Base-by-base conservation (phyloP, 169 alveolate genomes). In the Plasmodium vinckei region DNA sequence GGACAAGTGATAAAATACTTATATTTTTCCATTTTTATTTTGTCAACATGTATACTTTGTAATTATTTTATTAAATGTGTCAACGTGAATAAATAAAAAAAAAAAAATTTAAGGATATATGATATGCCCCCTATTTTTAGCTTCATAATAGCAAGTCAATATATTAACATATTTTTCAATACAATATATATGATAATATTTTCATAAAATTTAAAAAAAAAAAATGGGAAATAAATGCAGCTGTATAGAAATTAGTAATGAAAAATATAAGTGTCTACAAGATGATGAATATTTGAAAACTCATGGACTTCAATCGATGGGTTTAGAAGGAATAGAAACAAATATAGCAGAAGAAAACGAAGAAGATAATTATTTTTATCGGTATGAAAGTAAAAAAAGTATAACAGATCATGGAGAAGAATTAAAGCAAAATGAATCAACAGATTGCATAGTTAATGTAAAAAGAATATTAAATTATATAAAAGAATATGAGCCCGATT, bases 281-380 rank as follows among this genome's bases (percentile, higher is more conserved):
- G 60, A 27, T 27, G 82, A 51, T 13, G 44, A 33, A 9, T 27
- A 79, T 15, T 27, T 53, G 17, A 65, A 46, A 44, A 19, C 64
- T 17, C 4, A 61, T 46, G 73, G 64, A 9, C 44, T 75, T 21
- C 33, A 46, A 19, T 39, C 39, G 27, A 65, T 44, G 27, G 56
- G 64, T 17, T 47, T 19, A 17, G 73, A 25, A 15, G 71, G 17
- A 27, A 19, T 17, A 21, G 82, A 57, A 17, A 70, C 23, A 4
- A 46, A 42, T 13, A 13, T 23, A 19, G 10, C 13, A 21, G 25
- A 57, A 17, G 67, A 27, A 63, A 54, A 33, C 61, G 75, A 75
- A 15, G 89, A 79, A 47, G 89, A 67, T 5, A 42, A 60, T 46
- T 79, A 79, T 51, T 79, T 79, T 59, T 79, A 79, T 47, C 89